Evolutionary conservation across 176 grass and related monocot genomes (phyloP).

Genomic region (Rhipidocladum racemiflorum): DNA sequence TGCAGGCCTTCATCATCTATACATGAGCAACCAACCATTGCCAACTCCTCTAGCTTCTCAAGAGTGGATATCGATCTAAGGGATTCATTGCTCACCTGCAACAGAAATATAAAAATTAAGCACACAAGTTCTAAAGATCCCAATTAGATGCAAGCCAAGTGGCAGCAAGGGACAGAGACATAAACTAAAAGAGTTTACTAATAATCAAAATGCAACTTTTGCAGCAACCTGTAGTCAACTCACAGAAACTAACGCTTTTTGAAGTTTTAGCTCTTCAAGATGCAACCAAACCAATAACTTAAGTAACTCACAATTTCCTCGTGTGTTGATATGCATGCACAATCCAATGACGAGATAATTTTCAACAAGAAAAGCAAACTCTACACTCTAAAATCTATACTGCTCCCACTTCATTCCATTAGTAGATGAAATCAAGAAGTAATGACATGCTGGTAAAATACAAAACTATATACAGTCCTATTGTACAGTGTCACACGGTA

Average conservation of each 20-base stretch:
- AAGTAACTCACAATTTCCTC: background rate
- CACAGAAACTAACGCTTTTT: background rate
- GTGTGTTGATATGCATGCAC: background rate
- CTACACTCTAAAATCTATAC: background rate
- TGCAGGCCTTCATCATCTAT: slow-evolving; percentile 83
- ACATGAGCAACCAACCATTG: slow-evolving; percentile 74
- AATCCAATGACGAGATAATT: background rate
- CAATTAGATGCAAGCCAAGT: slow-evolving; percentile 15
- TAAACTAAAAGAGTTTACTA: background rate
- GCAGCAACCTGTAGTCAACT: background rate
- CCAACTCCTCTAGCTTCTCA: slow-evolving; percentile 71
- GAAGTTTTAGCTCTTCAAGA: background rate
- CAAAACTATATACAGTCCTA: background rate
- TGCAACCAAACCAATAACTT: background rate
- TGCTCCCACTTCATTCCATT: background rate
- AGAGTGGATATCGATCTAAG: slow-evolving; percentile 85
- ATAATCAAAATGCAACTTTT: background rate
- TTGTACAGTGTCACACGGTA: background rate
- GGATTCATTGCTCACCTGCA: slow-evolving; percentile 73
- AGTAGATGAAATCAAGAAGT: background rate
- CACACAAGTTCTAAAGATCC: background rate
- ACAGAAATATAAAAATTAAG: background rate
- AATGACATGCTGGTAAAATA: background rate
- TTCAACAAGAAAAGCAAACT: background rate
- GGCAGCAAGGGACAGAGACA: background rate